Base-by-base conservation (phyloP, 306 rosid species). In the Sphenostylis stenocarpa region DNA sequence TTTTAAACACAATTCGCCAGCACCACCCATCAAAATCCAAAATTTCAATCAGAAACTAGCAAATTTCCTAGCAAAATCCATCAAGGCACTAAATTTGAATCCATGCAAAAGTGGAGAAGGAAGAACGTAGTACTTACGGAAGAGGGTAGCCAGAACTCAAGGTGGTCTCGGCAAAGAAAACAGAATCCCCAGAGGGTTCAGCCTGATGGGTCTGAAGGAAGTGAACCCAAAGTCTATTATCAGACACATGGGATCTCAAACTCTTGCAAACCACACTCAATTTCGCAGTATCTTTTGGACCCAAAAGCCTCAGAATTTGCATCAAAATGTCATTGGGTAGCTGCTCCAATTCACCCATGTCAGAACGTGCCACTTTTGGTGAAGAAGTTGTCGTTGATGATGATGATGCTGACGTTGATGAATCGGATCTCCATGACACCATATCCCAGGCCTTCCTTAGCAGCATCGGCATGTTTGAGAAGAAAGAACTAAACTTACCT, bases 281-380 rank as follows among this genome's bases (percentile, higher is more conserved):
- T 31, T 79, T 90, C 0, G 91, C 88, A 3, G 86, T 88, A 21
- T 82, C 90, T 51, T 90, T 94, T 13, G 98, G 97, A 41, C 93
- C 98, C 78, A 85, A 75, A 55, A 85, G 28, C 60, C 70, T 73
- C 73, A 88, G 65, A 38, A 94, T 89, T 73, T 87, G 91, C 38
- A 84, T 17, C 84, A 89, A 31, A 4, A 94, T 57, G 63, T 94
- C 97, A 73, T 36, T 23, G 11, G 98, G 98, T 2, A 91, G 33
- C n/a, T 67, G 77, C 77, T 90, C 90, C 60, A 94, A 84, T 1
- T 72, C 82, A 12, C 94, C 85, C 71, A 82, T 24, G 56, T 72
- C 80, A 16, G 39, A 47, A 70, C 29, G 52, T 5, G 36, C 4
- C 9, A 63, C 48, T 52, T 48, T 69, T 13, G 66, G 11, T 28